These are phyloP conservation scores for Ganoderma resinaceum DNA, from an alignment of 1,284 basidiomycete genomes.

Conservation along the genomic window DNA sequence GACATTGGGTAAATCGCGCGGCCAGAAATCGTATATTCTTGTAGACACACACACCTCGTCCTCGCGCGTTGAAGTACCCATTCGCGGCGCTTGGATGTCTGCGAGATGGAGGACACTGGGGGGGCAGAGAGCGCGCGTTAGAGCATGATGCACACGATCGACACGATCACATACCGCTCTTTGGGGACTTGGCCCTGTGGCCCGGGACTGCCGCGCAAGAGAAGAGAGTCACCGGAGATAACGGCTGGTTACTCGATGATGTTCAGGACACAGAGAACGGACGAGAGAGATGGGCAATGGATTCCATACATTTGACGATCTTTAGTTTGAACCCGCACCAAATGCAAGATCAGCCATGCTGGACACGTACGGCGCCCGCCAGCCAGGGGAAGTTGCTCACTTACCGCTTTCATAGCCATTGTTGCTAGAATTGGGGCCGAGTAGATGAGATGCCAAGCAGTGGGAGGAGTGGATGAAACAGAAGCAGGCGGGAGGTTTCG, in stretches of 20 bases:
- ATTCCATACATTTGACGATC: slow-evolving; percentile 74
- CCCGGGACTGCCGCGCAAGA: slow-evolving; percentile 79
- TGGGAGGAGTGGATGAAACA: neutral
- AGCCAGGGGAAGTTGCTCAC: slow-evolving; percentile 16
- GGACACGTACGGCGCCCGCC: neutral
- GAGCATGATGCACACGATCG: slow-evolving; percentile 24
- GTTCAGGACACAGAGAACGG: slow-evolving; percentile 33
- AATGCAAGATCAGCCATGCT: slow-evolving; percentile 15
- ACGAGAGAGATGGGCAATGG: slow-evolving; percentile 16
- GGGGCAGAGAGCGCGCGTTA: slow-evolving; percentile 6
- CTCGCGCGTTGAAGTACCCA: slow-evolving; percentile 82
- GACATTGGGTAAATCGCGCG: neutral
- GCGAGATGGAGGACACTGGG: slow-evolving; percentile 85
- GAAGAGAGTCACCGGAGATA: slow-evolving; percentile 88
- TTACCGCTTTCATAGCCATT: slow-evolving; percentile 37
- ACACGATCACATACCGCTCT: slow-evolving; percentile 69
- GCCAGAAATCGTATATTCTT: neutral
- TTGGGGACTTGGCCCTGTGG: slow-evolving; percentile 86
- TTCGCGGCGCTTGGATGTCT: slow-evolving; percentile 81
- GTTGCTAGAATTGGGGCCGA: slow-evolving; percentile 20
- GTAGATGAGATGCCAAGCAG: slow-evolving; percentile 6
- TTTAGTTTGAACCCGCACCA: slow-evolving; percentile 34
- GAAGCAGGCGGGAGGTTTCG: neutral
- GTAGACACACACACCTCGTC: slow-evolving; percentile 76
- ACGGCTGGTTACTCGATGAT: slow-evolving; percentile 64